A percentile compares a stretch with the other conserved stretches of the same genome.
phyloP scores from a whole-genome alignment of 2,329 filamentous ascomycete species.

The Coniochaeta sp. region DNA sequence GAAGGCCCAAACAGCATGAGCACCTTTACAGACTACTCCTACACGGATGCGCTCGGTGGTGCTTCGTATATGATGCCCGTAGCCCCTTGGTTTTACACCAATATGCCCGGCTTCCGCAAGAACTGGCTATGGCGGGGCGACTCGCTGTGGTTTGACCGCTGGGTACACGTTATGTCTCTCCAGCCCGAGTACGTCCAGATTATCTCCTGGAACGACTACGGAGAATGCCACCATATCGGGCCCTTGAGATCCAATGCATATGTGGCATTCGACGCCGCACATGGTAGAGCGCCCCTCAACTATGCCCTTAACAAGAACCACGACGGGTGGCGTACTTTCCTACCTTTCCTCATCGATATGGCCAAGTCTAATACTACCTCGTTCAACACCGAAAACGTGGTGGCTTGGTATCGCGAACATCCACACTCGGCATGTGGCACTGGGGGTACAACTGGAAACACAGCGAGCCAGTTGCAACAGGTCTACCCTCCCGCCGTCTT shows the following conservation, averaged over 20 bases:
- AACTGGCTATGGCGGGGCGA: slow-evolving; percentile 14
- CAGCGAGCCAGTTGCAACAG: not conserved
- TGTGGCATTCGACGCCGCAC: slow-evolving; percentile 19
- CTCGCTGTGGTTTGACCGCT: slow-evolving; percentile 6
- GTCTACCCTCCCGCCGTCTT: not conserved
- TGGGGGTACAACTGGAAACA: slow-evolving; percentile 23
- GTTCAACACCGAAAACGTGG: slow-evolving; percentile 18
- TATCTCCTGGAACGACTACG: slow-evolving; percentile 42
- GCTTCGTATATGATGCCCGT: slow-evolving; percentile 9
- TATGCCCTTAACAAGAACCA: slow-evolving; percentile 42
- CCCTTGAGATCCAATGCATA: slow-evolving; percentile 30
- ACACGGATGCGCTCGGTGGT: not conserved
- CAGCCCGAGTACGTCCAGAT: slow-evolving; percentile 17
- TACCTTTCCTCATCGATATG: slow-evolving; percentile 42
- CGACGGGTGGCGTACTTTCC: slow-evolving; percentile 37
- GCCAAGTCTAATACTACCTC: slow-evolving; percentile 36
- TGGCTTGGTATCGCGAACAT: slow-evolving; percentile 23
- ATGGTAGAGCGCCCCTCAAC: slow-evolving; percentile 31
- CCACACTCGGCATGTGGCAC: slow-evolving; percentile 18
- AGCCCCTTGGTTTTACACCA: slow-evolving; percentile 8
- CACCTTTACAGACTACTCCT: slow-evolving; percentile 2
- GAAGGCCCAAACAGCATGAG: not conserved
- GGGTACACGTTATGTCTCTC: slow-evolving; percentile 24
- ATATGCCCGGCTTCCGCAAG: slow-evolving; percentile 1
- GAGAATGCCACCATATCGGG: slow-evolving; percentile 46